Base-by-base conservation (phyloP, 108 stramenopile genomes). In the Cylindrotheca closterium region DNA sequence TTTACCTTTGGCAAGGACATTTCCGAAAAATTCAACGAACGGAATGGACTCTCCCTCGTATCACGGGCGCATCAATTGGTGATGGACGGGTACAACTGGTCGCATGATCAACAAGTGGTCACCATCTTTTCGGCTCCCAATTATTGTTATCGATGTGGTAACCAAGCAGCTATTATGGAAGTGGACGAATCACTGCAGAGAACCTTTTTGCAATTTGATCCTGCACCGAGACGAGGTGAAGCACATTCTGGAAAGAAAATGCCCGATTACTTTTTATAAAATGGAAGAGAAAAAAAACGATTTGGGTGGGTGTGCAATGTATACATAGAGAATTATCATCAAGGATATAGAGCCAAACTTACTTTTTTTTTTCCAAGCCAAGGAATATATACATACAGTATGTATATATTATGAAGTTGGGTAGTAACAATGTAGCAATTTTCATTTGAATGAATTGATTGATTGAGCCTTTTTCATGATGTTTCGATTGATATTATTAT, bases 81-180 rank as follows among this genome's bases (percentile, higher is more conserved):
- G 21, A 96, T 96, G 94, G 93, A 96, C 47, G 98, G 98, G 10
- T 98, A 97, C 68, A 97, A 97, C 77, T 97, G 97, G 98, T 87
- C 89, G 63, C 97, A 98, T 70, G 88, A 94, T 45, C 88, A 79
- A 73, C 89, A 88, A 60, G 95, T 98, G 33, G 96, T 99, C 26
- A 99, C 98, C 2, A 94, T 99, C 30, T 99, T 97, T 68, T 89
- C 87, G 47, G 98, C 98, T 15, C 98, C 98, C 53, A 99, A 99
- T 77, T 99, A 99, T 75, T 99, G 98, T 73, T 98, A 99, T 78
- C 83, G 97, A 30, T 98, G 97, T 74, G 98, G 98, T 15, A 99
- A 99, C 77, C 95, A 96, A 71, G 98, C 97, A 1, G 98, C 97
- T 24, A 98, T 99, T 51, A 96, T 99, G 95, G 97, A 98, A 70